These are phyloP conservation scores for Coemansia sp. DNA, from an alignment of 371 early-diverging fungal species.

Conservation along the genomic window DNA sequence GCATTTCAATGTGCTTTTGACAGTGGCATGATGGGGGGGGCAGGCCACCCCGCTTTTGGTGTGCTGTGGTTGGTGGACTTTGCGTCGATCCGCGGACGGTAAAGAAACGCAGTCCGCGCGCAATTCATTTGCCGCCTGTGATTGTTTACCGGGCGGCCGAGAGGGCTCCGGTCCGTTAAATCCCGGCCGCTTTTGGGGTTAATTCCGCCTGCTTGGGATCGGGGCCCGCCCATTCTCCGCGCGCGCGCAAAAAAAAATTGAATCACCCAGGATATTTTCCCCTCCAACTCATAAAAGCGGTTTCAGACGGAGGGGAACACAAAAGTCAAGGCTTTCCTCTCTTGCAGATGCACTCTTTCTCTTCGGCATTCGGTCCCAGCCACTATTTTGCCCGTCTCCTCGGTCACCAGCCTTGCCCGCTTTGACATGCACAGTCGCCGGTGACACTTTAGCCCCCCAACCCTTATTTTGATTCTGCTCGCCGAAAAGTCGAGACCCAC, in stretches of 20 bases:
- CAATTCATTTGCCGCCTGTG: conserved; percentile 1
- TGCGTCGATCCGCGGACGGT: conserved; percentile 12
- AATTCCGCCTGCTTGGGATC: background rate
- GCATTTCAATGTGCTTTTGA: background rate
- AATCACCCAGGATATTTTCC: background rate
- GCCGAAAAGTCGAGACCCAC: background rate
- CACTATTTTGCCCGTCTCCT: conserved; percentile 7
- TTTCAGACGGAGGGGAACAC: background rate
- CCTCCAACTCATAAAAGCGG: background rate
- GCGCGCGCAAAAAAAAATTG: background rate
- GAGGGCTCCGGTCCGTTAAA: no score
- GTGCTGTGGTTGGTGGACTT: conserved; percentile 18
- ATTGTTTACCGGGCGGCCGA: no score
- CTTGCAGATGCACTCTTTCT: background rate
- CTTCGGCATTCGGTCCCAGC: background rate
- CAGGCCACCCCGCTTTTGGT: background rate
- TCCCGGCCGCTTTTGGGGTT: background rate
- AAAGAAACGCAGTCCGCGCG: background rate
- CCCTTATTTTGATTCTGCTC: background rate
- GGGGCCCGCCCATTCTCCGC: conserved; percentile 7
- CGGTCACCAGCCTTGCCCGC: conserved; percentile 1
- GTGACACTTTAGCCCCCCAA: conserved; percentile 6
- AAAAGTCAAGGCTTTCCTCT: conserved; percentile 10
- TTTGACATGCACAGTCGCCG: conserved; percentile 15
- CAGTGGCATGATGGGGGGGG: conserved; percentile 1